Evolutionary conservation across 768 basidiomycete genomes (phyloP).

Genomic region (Mycena capillaripes): DNA sequence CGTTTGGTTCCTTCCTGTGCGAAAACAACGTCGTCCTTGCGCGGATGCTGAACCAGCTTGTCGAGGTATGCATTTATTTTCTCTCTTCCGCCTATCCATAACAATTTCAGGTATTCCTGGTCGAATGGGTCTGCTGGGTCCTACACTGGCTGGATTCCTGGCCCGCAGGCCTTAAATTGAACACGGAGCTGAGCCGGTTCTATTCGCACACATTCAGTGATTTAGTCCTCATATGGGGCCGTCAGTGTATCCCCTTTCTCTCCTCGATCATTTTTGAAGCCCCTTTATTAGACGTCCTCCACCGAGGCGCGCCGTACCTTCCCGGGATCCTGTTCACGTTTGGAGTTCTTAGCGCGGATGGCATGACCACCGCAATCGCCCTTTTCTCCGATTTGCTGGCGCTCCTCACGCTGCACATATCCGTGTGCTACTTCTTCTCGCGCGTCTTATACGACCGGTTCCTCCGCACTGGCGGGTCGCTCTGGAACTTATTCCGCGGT

Average conservation of each 20-base stretch:
- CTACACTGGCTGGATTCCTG: slow-evolving; percentile 93
- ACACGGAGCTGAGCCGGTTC: slow-evolving; percentile 92
- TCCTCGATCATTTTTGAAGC: not conserved
- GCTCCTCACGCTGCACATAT: slow-evolving; percentile 79
- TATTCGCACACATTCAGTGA: slow-evolving; percentile 81
- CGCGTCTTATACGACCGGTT: slow-evolving; percentile 73
- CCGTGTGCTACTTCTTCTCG: slow-evolving; percentile 76
- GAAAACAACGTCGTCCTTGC: slow-evolving; percentile 73
- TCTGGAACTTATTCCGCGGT: slow-evolving; percentile 96
- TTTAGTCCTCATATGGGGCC: slow-evolving; percentile 77
- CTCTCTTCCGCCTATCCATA: not conserved
- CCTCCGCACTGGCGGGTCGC: slow-evolving; percentile 68
- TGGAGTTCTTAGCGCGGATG: slow-evolving; percentile 50
- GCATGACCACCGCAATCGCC: slow-evolving; percentile 78
- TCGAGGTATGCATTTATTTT: slow-evolving; percentile 54
- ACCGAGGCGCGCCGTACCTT: slow-evolving; percentile 44
- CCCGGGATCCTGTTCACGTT: slow-evolving; percentile 52
- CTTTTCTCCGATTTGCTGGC: slow-evolving; percentile 75
- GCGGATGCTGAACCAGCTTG: slow-evolving; percentile 45
- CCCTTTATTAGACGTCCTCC: slow-evolving; percentile 40
- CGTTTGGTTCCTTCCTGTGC: slow-evolving; percentile 76
- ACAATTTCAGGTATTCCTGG: slow-evolving; percentile 52
- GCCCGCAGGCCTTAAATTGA: slow-evolving; percentile 97
- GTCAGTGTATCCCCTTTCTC: slow-evolving; percentile 58
- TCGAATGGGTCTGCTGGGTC: slow-evolving; percentile 63